phyloP scores from a whole-genome alignment of 2,329 filamentous ascomycete genomes.

The Elsinoe ampelina region DNA sequence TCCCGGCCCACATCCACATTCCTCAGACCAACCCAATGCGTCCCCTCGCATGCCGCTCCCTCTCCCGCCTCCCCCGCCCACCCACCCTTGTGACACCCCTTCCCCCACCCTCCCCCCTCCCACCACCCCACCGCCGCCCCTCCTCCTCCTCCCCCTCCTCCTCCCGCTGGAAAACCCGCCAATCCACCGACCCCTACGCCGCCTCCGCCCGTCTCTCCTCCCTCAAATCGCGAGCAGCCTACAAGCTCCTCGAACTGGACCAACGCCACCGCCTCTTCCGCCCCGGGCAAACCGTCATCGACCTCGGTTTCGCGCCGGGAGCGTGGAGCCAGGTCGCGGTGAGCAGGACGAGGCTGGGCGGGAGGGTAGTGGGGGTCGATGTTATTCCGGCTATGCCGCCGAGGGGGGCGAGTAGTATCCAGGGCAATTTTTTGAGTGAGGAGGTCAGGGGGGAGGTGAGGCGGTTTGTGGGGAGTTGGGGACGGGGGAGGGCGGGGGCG shows the following conservation, averaged over 20 bases:
- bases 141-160: slow-evolving; percentile 47
- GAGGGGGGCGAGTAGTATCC: slow-evolving; percentile 82
- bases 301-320: slow-evolving; percentile 70
- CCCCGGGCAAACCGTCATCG: slow-evolving; percentile 74
- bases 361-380: slow-evolving; percentile 83
- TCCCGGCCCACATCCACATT: neutral
- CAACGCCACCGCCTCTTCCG: slow-evolving; percentile 70
- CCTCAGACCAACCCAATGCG: neutral
- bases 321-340: slow-evolving; percentile 69
- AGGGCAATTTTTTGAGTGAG: slow-evolving; percentile 80
- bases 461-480: slow-evolving; percentile 60
- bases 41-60: neutral
- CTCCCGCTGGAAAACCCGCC: slow-evolving; percentile 73
- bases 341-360: slow-evolving; percentile 64
- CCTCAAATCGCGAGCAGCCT: slow-evolving; percentile 83
- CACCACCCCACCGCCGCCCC: slow-evolving; percentile 16
- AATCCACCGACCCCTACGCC: slow-evolving; percentile 62
- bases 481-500: slow-evolving; percentile 44
- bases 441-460: slow-evolving; percentile 67
- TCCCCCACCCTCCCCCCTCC: slow-evolving; percentile 23
- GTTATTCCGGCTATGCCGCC: slow-evolving; percentile 88
- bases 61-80: neutral
- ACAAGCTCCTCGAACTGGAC: slow-evolving; percentile 89
- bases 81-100: neutral
- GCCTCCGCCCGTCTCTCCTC: slow-evolving; percentile 67